Base-by-base conservation (phyloP, 2,329 filamentous ascomycete species). In the Pseudogymnoascus sp. region DNA sequence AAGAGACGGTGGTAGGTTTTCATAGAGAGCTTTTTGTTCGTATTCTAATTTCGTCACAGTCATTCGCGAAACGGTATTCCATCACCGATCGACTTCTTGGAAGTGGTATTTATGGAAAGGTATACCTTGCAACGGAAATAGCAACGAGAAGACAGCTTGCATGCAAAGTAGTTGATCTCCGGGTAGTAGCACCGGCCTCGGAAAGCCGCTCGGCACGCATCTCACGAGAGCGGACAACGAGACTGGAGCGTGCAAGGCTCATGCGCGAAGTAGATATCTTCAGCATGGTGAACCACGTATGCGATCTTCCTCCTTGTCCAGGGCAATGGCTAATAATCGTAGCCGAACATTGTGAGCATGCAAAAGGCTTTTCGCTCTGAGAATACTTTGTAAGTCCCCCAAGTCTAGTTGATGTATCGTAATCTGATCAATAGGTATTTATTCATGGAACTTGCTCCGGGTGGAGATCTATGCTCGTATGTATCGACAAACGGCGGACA, bases 81-180 rank as follows among this genome's bases (percentile, higher is more conserved):
- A 71, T 86, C 26, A 78, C 74, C 1, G 68, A 75, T 38, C 76
- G 78, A 8, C 67, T 76, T 2, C 73, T 86, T 21, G 83, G 84
- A 3, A 67, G 71, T 33, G 84, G 84, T 5, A 75, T 74, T 2
- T 76, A 77, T 66, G 81, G 80, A 7, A 72, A 72, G 39, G 80
- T 87, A 2, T 76, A 80, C 60, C 73, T 85, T 8, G 82, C 79
- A 4, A 68, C 78, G 2, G 77, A 88, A 13, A 69, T 73, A 21
- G 70, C 69, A 5, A 81, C 79, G 0, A 75, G 77, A 35, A 77
- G 76, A 60, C 87, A 90, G 66, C 64, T 89, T 18, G 85, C 85
- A 9, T 90, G 87, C 74, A 90, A 90, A 66, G 71, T 89, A 7
- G 74, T 88, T 58, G 74, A 81, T 59, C 66, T 86, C 2, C 73